Evolutionary conservation across 2,329 filamentous ascomycete genomes (phyloP).

Genomic region (Cladobotryum protrusum): DNA sequence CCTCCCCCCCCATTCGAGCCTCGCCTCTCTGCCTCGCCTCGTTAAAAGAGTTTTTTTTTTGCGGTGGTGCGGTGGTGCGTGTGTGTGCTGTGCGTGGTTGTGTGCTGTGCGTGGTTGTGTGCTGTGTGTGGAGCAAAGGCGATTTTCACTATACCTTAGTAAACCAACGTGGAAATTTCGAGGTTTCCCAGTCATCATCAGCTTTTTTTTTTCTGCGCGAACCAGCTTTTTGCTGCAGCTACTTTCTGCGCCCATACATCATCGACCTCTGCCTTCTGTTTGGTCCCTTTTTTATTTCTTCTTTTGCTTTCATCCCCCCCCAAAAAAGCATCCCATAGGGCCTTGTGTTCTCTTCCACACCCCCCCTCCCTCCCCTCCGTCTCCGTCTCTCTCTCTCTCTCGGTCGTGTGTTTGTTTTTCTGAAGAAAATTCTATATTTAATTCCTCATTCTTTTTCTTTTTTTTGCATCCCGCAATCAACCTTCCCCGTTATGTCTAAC

Average conservation of each 20-base stretch:
- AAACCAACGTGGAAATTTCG: conserved; percentile 23
- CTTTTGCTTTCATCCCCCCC: no score
- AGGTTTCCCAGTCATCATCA: conserved; percentile 19
- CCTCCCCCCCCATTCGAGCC: no score
- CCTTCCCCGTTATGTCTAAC: conserved; percentile 34
- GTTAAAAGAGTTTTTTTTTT: no score
- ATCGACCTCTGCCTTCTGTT: conserved; percentile 20
- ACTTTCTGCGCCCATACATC: conserved; percentile 26
- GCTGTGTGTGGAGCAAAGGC: neutral
- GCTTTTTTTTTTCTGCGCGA: conserved; percentile 30
- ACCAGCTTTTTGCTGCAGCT: conserved; percentile 26
- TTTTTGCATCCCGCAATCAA: neutral
- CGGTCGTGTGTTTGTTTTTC: no score
- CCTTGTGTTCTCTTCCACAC: no score
- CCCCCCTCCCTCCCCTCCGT: conserved; percentile 19
- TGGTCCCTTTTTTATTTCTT: conserved; percentile 5
- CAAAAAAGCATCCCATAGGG: conserved; percentile 15
- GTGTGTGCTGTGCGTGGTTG: no score
- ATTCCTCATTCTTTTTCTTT: conserved; percentile 16
- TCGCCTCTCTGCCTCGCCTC: no score
- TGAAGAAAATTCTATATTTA: no score
- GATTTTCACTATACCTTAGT: no score
- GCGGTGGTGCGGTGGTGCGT: no score
- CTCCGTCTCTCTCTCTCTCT: conserved; percentile 14
- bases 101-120: neutral